Percentiles rank a stretch among this genome's conserved stretches.
phyloP scores from a whole-genome alignment of 768 basidiomycete species.

The Panellus pusillus region DNA sequence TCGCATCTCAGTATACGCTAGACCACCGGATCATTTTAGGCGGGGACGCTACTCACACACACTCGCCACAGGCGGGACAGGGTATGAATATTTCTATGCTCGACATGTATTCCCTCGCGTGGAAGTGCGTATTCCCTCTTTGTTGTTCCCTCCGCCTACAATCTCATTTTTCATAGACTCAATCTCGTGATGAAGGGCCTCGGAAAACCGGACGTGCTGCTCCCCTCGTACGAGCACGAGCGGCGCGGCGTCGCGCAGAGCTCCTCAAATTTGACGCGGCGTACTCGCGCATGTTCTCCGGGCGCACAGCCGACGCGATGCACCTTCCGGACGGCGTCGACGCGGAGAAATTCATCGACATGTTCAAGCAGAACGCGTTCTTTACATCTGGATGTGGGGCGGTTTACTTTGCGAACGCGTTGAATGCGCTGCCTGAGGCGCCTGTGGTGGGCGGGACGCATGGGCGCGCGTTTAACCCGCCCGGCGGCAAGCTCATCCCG shows the following conservation, averaged over 20 bases:
- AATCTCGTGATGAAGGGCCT: slow-evolving; percentile 22
- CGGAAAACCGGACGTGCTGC: slow-evolving; percentile 19
- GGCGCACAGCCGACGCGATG: slow-evolving; percentile 16
- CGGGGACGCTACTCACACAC: slow-evolving; percentile 35
- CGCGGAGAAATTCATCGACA: slow-evolving; percentile 19
- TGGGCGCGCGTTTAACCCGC: slow-evolving; percentile 15
- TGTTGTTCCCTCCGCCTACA: no score
- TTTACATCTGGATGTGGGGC: slow-evolving; percentile 21
- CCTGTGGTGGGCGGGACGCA: neutral
- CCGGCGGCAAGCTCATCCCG: slow-evolving; percentile 14
- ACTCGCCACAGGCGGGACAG: slow-evolving; percentile 32
- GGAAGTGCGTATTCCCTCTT: slow-evolving; percentile 11
- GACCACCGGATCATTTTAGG: slow-evolving; percentile 40
- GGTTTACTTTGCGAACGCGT: slow-evolving; percentile 17
- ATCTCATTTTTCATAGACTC: slow-evolving; percentile 4
- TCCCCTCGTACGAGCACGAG: slow-evolving; percentile 37
- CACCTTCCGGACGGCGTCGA: slow-evolving; percentile 20
- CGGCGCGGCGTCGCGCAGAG: slow-evolving; percentile 38
- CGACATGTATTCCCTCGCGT: slow-evolving; percentile 21
- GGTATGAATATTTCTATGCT: slow-evolving; percentile 34
- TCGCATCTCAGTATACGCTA: slow-evolving; percentile 37
- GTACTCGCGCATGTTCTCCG: slow-evolving; percentile 39
- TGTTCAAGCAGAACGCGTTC: slow-evolving; percentile 25
- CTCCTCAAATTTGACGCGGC: slow-evolving; percentile 43
- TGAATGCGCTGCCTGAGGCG: slow-evolving; percentile 18